phyloP scores from a whole-genome alignment of 371 early-diverging fungal species.

The Lichtheimia corymbifera region DNA sequence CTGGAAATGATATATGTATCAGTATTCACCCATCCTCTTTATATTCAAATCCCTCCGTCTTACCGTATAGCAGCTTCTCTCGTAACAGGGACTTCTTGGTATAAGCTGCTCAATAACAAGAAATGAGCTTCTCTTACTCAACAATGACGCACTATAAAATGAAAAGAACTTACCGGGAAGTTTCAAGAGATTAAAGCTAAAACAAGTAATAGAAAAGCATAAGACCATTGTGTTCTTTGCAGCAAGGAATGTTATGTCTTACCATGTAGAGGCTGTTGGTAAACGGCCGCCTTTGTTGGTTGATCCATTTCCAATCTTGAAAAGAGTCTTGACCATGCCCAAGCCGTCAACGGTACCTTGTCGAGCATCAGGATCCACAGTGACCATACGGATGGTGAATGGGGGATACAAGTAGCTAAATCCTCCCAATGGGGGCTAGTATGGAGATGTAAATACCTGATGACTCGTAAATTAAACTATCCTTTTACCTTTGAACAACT shows the following conservation, averaged over 20 bases:
- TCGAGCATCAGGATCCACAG: conserved; percentile 20
- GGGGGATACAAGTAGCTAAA: conserved; percentile 77
- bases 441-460: neutral
- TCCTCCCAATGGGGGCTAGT: conserved; percentile 86
- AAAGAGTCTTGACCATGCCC: conserved; percentile 46
- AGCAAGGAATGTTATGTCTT: conserved; percentile 2
- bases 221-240: neutral
- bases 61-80: conserved; percentile 59
- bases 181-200: conserved; percentile 87
- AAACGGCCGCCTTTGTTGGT: conserved; percentile 44
- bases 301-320: conserved; percentile 32
- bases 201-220: neutral
- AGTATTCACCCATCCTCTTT: neutral
- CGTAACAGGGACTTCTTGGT: conserved; percentile 52
- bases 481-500: conserved; percentile 68
- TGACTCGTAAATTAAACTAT: neutral
- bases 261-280: conserved; percentile 58
- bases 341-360: conserved; percentile 14
- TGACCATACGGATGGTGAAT: conserved; percentile 69
- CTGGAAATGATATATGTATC: conserved; percentile 19
- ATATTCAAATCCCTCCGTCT: neutral
- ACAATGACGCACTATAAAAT: too few relatives aligned
- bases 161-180: conserved; percentile 59
- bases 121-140: neutral
- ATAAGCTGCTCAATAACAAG: conserved; percentile 31